Evolutionary conservation across 78 protist species (phyloP).

Genomic region (Planoprotostelium fungivorum): DNA sequence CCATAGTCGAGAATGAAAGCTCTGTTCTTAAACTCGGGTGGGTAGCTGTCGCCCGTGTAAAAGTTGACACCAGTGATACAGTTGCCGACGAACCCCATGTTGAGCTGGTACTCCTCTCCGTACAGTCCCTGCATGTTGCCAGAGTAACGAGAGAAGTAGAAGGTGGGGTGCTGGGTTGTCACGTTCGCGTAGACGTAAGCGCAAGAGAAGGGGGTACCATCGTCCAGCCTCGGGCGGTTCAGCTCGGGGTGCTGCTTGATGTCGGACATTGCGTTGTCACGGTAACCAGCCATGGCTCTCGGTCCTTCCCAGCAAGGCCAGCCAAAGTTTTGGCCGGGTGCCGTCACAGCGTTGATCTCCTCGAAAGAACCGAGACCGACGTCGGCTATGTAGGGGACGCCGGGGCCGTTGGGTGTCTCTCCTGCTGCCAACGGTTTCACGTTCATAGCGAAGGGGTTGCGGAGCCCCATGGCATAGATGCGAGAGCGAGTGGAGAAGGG

Average conservation of each 20-base stretch:
- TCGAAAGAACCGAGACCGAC: too few species aligned
- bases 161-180: background rate
- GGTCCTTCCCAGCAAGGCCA: too few species aligned
- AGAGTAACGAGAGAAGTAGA: background rate
- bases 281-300: background rate
- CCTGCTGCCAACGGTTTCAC: too few species aligned
- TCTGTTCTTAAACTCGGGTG: background rate
- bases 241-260: background rate
- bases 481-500: too few species aligned
- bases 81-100: background rate
- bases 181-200: background rate
- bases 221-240: background rate
- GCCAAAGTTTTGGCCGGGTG: too few species aligned
- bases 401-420: too few species aligned
- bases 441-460: too few species aligned
- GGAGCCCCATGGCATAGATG: too few species aligned
- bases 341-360: too few species aligned
- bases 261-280: background rate
- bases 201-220: background rate
- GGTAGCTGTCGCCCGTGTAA: background rate
- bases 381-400: too few species aligned
- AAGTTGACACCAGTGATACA: background rate
- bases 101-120: background rate
- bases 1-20: background rate
- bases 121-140: background rate